These are phyloP conservation scores for Saitozyma podzolica DNA, from an alignment of 768 basidiomycete genomes.

Conservation along the genomic window DNA sequence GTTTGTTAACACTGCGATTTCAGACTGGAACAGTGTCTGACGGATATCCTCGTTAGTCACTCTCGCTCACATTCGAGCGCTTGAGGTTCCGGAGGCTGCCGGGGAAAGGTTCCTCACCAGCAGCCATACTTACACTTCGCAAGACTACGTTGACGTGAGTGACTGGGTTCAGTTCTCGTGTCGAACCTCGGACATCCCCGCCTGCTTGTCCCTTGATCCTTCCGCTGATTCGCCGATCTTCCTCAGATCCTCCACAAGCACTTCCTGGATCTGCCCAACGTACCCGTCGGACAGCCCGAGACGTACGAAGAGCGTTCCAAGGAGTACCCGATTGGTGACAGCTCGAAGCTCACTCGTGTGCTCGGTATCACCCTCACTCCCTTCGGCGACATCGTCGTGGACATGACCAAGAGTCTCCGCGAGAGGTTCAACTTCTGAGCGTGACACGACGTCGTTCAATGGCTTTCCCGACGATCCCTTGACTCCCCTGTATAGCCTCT, in stretches of 20 bases:
- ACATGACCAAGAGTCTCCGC: conserved; percentile 42
- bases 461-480: too few species aligned
- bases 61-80: conserved; percentile 59
- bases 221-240: background rate
- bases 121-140: conserved; percentile 41
- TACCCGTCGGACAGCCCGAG: conserved; percentile 34
- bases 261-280: conserved; percentile 37
- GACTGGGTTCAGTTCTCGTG: too few species aligned
- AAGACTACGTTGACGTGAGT: conserved; percentile 46
- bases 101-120: conserved; percentile 58
- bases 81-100: conserved; percentile 60
- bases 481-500: too few species aligned
- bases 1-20: too few species aligned
- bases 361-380: conserved; percentile 36
- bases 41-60: conserved; percentile 61
- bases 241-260: conserved; percentile 8
- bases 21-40: too few species aligned
- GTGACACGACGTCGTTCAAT: too few species aligned
- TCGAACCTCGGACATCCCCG: too few species aligned
- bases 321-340: conserved; percentile 25
- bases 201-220: too few species aligned
- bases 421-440: conserved; percentile 18
- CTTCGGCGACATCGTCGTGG: conserved; percentile 25
- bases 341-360: conserved; percentile 33
- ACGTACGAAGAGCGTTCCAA: background rate